Conservation (phyloP, 352 stramenopile species). For the Globisporangium sylvaticum region DNA sequence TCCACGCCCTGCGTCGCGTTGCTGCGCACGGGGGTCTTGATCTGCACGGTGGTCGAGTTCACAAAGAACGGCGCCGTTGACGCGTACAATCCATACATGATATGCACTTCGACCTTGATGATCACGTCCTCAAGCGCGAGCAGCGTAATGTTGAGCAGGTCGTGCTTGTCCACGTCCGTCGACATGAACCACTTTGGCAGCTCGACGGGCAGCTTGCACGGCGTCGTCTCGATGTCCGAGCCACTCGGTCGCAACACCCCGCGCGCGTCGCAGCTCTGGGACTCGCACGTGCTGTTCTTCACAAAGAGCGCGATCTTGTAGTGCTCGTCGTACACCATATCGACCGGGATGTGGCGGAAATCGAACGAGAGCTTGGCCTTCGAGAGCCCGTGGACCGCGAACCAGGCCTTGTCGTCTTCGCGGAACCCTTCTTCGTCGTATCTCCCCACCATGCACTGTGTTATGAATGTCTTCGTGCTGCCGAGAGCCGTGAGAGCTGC, state of each 20-base stretch:
- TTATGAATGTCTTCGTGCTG: slow-evolving; percentile 28
- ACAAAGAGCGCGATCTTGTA: slow-evolving; percentile 95
- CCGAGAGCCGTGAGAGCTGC: slow-evolving; percentile 3
- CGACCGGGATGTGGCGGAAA: slow-evolving; percentile 88
- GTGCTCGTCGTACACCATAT: slow-evolving; percentile 94
- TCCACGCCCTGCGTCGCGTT: slow-evolving; percentile 66
- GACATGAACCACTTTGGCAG: slow-evolving; percentile 91
- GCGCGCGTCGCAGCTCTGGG: slow-evolving; percentile 75
- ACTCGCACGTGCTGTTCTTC: slow-evolving; percentile 89
- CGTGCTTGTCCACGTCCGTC: slow-evolving; percentile 89
- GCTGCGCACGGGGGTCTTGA: slow-evolving; percentile 69
- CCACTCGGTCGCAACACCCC: slow-evolving; percentile 49
- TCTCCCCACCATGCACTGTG: slow-evolving; percentile 27
- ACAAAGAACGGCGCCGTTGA: slow-evolving; percentile 87
- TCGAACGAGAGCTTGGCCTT: slow-evolving; percentile 93
- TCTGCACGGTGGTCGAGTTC: slow-evolving; percentile 86
- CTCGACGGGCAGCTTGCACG: slow-evolving; percentile 88
- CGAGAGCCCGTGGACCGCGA: slow-evolving; percentile 88
- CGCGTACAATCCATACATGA: slow-evolving; percentile 92
- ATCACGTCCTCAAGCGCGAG: slow-evolving; percentile 94
- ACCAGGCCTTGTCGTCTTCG: slow-evolving; percentile 89
- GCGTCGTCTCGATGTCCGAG: slow-evolving; percentile 81
- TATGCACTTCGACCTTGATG: slow-evolving; percentile 94
- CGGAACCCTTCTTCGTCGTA: slow-evolving; percentile 77
- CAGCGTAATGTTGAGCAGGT: slow-evolving; percentile 93